Evolutionary conservation across 495 filamentous ascomycete genomes (phyloP).

Genomic region (Tuber melanosporum): DNA sequence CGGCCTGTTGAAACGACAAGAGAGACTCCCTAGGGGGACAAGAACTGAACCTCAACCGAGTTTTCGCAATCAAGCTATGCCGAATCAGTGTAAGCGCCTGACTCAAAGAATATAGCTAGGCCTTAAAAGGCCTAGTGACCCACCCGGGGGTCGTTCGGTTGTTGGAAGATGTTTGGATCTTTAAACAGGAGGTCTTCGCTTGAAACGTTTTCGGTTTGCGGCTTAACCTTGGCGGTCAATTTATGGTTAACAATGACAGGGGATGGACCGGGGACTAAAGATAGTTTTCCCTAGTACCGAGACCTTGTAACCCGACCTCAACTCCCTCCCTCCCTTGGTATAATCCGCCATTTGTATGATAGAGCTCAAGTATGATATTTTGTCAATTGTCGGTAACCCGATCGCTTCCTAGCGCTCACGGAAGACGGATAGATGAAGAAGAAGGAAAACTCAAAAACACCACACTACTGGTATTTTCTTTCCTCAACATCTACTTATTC

Average conservation of each 20-base stretch:
- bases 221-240: not conserved
- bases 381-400: not conserved
- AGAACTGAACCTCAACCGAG: not conserved
- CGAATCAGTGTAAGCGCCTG: not conserved
- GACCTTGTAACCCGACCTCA: not conserved
- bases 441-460: not conserved
- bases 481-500: not conserved
- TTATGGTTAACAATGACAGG: not conserved
- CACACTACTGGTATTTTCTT: not conserved
- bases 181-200: not conserved
- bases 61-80: not conserved
- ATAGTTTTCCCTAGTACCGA: not conserved
- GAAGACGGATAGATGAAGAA: not conserved
- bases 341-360: not conserved
- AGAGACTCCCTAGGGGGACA: not conserved
- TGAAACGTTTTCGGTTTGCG: slow-evolving; percentile 6
- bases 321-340: not conserved
- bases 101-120: not conserved
- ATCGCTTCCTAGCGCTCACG: not conserved
- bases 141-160: not conserved
- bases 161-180: not conserved
- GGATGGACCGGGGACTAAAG: not conserved
- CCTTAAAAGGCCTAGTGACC: not conserved
- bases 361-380: not conserved
- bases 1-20: not conserved